phyloP scores from a whole-genome alignment of 768 basidiomycete genomes.

The Pleurotus giganteus region DNA sequence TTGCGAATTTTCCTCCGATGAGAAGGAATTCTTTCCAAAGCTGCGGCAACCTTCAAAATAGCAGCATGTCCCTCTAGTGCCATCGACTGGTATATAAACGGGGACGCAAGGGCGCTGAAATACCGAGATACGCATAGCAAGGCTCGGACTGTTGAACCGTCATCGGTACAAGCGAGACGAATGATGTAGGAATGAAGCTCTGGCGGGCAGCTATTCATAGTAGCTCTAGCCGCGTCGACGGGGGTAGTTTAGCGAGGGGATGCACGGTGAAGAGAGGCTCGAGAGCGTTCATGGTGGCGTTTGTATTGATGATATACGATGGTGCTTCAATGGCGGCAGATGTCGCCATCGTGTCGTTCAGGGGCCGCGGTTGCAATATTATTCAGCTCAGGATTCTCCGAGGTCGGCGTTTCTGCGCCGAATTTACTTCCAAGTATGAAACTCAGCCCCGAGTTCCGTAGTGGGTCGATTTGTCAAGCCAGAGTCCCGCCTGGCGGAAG shows the following conservation, averaged over 20 bases:
- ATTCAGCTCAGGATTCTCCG: too few relatives aligned
- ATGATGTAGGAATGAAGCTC: constrained; percentile 46
- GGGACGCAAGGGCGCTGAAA: constrained; percentile 33
- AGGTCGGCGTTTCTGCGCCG: too few relatives aligned
- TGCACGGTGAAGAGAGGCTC: neutral
- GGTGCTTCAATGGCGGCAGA: constrained; percentile 29
- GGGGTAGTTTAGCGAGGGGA: neutral
- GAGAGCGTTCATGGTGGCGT: neutral
- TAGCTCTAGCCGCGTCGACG: neutral
- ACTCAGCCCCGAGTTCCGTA: too few relatives aligned
- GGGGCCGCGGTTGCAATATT: too few relatives aligned
- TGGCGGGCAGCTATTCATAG: constrained; percentile 37
- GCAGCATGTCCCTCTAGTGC: constrained; percentile 27
- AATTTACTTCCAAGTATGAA: too few relatives aligned
- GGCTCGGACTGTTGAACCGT: constrained; percentile 33
- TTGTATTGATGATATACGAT: constrained; percentile 11
- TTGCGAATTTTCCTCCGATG: constrained; percentile 39
- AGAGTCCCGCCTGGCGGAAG: too few relatives aligned
- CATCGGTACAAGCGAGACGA: constrained; percentile 38
- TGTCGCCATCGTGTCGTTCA: neutral
- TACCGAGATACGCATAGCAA: constrained; percentile 39
- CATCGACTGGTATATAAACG: constrained; percentile 40
- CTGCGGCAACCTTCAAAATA: constrained; percentile 24
- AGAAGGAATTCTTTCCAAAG: constrained; percentile 29
- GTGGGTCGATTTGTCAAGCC: too few relatives aligned